These are phyloP conservation scores for Naganishia vaughanmartiniae DNA, from an alignment of 768 basidiomycete species.

Conservation along the genomic window DNA sequence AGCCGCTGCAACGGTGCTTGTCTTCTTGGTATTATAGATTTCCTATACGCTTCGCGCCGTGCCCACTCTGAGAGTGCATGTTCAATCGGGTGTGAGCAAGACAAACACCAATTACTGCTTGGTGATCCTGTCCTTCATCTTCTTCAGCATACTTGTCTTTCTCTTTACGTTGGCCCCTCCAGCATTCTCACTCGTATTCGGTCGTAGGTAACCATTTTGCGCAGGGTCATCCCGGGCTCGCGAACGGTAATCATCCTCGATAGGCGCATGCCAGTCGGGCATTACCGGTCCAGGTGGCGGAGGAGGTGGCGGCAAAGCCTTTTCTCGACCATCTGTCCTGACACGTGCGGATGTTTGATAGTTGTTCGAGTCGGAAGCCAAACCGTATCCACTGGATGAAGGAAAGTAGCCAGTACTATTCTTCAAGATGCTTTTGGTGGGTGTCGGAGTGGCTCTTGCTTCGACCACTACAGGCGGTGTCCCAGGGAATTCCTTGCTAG, in stretches of 20 bases:
- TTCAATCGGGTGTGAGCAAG: neutral
- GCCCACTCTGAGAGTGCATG: neutral
- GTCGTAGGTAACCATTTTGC: neutral
- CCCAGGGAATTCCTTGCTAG: constrained; percentile 1
- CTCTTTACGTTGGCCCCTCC: constrained; percentile 38
- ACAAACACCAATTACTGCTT: neutral
- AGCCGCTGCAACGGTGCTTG: too few species aligned
- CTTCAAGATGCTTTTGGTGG: constrained; percentile 9
- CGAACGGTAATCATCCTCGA: constrained; percentile 25
- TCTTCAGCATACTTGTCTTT: constrained; percentile 49
- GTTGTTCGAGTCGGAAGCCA: constrained; percentile 5
- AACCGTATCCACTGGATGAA: neutral
- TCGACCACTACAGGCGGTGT: constrained; percentile 4
- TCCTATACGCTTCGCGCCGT: neutral
- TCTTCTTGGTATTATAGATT: neutral
- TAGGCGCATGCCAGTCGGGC: constrained; percentile 39
- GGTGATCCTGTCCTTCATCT: constrained; percentile 46
- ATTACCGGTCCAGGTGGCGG: constrained; percentile 50
- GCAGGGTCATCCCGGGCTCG: constrained; percentile 6
- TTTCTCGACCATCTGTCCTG: constrained; percentile 33
- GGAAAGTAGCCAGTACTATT: constrained; percentile 19
- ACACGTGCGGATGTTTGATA: constrained; percentile 31
- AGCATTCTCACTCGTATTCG: neutral
- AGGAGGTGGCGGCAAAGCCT: constrained; percentile 35
- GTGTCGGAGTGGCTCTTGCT: constrained; percentile 22